Conservation (phyloP, 2,329 filamentous ascomycete species). For the Colletotrichum karsti region DNA sequence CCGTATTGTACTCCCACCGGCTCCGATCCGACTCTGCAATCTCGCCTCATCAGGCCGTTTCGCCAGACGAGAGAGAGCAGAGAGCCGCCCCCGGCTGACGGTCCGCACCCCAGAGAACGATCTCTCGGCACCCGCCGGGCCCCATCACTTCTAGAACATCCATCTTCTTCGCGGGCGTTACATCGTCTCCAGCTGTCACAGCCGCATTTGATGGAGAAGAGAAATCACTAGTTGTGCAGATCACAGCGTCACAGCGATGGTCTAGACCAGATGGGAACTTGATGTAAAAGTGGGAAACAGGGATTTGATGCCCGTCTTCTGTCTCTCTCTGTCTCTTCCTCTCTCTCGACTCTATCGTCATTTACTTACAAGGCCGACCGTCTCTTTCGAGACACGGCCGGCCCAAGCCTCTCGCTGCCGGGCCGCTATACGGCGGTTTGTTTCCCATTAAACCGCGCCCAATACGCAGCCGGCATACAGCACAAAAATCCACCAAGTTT, state of each 20-base stretch:
- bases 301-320: conserved; percentile 23
- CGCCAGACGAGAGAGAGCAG: neutral
- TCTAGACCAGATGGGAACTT: neutral
- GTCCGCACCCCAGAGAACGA: neutral
- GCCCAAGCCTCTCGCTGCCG: conserved; percentile 15
- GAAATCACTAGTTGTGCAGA: neutral
- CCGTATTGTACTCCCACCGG: too few relatives aligned
- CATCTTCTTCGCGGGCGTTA: neutral
- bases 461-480: neutral
- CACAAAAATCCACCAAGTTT: conserved; percentile 14
- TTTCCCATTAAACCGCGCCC: conserved; percentile 6
- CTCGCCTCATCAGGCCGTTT: neutral
- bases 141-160: neutral
- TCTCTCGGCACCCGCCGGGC: neutral
- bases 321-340: neutral
- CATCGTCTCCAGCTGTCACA: neutral
- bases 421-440: neutral
- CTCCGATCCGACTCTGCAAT: conserved; percentile 13
- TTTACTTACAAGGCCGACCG: conserved; percentile 16
- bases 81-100: neutral
- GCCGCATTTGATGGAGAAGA: neutral
- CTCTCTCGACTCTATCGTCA: conserved; percentile 29
- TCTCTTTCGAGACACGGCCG: conserved; percentile 27
- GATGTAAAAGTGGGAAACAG: conserved; percentile 17
- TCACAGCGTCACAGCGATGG: neutral